A percentile compares a stretch with the other conserved stretches of the same genome.
phyloP scores from a whole-genome alignment of 352 stramenopile species.

The Globisporangium camurandrum region DNA sequence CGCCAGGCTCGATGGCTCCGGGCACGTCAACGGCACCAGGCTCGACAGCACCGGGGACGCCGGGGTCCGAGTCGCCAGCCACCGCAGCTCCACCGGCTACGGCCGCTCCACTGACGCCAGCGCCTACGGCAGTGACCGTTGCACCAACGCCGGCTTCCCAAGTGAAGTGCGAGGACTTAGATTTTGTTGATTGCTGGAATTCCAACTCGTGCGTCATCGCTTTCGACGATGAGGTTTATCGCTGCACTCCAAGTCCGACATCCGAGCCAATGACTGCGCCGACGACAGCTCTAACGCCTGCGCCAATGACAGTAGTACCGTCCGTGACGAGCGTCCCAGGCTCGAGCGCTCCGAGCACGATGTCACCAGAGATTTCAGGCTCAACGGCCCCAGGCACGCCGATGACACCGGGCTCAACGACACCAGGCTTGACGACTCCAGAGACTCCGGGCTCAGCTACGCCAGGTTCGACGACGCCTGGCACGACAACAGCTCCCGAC shows the following conservation, averaged over 20 bases:
- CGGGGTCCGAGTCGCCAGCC: neutral
- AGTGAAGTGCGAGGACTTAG: too few species aligned
- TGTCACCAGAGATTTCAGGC: too few species aligned
- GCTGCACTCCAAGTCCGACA: too few species aligned
- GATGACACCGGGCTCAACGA: neutral
- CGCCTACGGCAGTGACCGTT: neutral
- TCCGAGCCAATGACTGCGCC: neutral
- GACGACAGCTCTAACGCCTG: neutral
- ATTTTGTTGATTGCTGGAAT: too few species aligned
- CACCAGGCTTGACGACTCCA: too few species aligned
- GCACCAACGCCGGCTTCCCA: too few species aligned
- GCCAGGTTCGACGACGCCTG: neutral
- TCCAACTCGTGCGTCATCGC: too few species aligned
- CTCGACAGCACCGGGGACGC: neutral
- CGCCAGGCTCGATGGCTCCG: constrained; percentile 14
- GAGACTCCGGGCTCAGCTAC: too few species aligned
- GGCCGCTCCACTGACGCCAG: neutral
- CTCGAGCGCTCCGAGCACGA: neutral
- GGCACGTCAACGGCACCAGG: neutral
- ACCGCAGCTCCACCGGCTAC: neutral
- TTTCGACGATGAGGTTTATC: too few species aligned
- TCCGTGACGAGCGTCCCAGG: neutral
- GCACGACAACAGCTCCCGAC: neutral
- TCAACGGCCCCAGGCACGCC: neutral
- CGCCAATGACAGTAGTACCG: neutral